These are phyloP conservation scores for Huntiella decipiens DNA, from an alignment of 2,329 filamentous ascomycete genomes.

Conservation along the genomic window DNA sequence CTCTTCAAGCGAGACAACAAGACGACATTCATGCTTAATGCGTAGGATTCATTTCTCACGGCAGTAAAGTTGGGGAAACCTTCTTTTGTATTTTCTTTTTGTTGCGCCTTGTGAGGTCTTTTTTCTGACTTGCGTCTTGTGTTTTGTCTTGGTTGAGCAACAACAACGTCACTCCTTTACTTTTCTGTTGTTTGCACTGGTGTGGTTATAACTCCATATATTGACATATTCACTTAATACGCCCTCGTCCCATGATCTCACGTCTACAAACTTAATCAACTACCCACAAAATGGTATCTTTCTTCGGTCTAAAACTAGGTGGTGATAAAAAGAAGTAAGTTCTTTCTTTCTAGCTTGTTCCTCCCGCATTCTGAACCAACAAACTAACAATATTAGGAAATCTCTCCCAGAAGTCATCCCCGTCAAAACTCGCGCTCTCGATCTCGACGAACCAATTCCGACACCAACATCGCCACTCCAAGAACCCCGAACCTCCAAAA, in stretches of 20 bases:
- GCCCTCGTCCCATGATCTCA: neutral
- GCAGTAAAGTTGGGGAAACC: neutral
- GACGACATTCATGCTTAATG: neutral
- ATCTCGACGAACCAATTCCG: neutral
- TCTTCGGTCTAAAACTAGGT: conserved; percentile 38
- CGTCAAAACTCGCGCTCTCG: neutral
- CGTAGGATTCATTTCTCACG: neutral
- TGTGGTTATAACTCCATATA: too few species aligned
- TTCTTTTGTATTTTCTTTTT: neutral
- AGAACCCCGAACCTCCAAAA: neutral
- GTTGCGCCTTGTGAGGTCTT: neutral
- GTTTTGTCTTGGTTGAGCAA: conserved; percentile 1
- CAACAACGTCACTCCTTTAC: conserved; percentile 10
- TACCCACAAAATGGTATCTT: conserved; percentile 26
- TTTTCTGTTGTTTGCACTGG: conserved; percentile 9
- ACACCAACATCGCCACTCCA: neutral
- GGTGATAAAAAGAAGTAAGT: conserved; percentile 38
- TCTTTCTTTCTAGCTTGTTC: conserved; percentile 7
- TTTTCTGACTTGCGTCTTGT: neutral
- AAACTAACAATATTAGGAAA: conserved; percentile 3
- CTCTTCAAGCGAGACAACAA: too few species aligned
- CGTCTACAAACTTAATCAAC: conserved; percentile 19
- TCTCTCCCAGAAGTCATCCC: neutral
- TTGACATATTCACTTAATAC: too few species aligned
- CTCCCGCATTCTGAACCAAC: neutral